Evolutionary conservation across 345 rosid species (phyloP).

Genomic region (Aurinia saxatilis): DNA sequence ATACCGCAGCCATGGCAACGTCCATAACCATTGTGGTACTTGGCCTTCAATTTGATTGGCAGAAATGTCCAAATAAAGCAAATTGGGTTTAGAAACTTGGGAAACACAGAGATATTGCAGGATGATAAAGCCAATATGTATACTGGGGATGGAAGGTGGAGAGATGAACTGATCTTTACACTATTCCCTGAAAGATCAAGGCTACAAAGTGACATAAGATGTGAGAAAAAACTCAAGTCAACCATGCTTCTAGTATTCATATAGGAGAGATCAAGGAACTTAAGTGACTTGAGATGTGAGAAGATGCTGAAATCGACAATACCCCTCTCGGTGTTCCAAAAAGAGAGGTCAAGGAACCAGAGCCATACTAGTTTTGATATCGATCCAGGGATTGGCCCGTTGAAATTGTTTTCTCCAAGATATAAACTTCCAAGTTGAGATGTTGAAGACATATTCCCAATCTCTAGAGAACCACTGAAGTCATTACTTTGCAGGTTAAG

Average conservation of each 20-base stretch:
- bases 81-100: slow-evolving; percentile 3
- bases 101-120: slow-evolving; percentile 19
- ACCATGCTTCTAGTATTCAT: slow-evolving; percentile 17
- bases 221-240: background rate
- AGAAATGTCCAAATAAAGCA: slow-evolving; percentile 1
- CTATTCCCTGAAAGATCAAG: slow-evolving; percentile 15
- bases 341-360: background rate
- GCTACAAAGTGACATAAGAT: background rate
- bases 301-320: slow-evolving; percentile 5
- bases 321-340: background rate
- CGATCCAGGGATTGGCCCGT: slow-evolving; percentile 19
- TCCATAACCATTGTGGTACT: slow-evolving; percentile 17
- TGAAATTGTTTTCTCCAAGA: slow-evolving; percentile 22
- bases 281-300: slow-evolving; percentile 7
- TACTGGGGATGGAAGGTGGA: background rate
- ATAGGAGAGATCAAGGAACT: background rate
- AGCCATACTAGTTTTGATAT: background rate
- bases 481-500: background rate
- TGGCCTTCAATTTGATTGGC: slow-evolving; percentile 13
- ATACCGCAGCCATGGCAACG: background rate
- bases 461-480: slow-evolving; percentile 8
- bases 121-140: background rate
- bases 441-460: slow-evolving; percentile 9
- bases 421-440: background rate
- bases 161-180: background rate